Conservation (phyloP, 2,329 filamentous ascomycete genomes). For the Trichoderma sp. region DNA sequence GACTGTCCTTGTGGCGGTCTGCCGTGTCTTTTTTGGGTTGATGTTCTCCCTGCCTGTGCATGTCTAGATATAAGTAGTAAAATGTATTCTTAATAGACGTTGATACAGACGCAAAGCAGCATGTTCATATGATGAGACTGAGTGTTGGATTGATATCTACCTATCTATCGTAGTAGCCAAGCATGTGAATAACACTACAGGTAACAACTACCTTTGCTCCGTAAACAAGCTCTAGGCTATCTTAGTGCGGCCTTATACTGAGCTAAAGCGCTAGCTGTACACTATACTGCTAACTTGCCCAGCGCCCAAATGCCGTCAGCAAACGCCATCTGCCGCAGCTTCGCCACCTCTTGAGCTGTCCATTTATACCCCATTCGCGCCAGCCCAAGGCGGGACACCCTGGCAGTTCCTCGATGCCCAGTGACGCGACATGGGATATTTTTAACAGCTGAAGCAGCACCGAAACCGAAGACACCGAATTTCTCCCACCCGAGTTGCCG, state of each 20-base stretch:
- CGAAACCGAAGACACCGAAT: background rate
- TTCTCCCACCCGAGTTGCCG: background rate
- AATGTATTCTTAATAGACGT: slow-evolving; percentile 47
- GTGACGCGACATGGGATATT: background rate
- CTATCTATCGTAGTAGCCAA: too few relatives aligned
- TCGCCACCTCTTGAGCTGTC: background rate
- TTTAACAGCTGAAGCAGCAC: background rate
- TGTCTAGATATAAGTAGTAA: slow-evolving; percentile 37
- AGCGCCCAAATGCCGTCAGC: slow-evolving; percentile 2
- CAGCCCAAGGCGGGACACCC: slow-evolving; percentile 7
- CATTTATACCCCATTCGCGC: background rate
- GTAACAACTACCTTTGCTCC: too few relatives aligned
- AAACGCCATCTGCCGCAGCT: slow-evolving; percentile 1
- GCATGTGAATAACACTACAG: background rate
- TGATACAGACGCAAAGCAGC: slow-evolving; percentile 27
- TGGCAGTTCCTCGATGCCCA: slow-evolving; percentile 7
- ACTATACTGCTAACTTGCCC: background rate
- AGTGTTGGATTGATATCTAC: too few relatives aligned
- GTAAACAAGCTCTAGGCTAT: background rate
- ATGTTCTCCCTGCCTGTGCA: slow-evolving; percentile 22
- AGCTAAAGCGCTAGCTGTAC: background rate
- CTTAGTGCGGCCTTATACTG: background rate
- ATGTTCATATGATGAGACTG: too few relatives aligned
- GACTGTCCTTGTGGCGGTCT: background rate
- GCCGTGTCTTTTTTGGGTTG: background rate